Evolutionary conservation across 441 rosid genomes (phyloP).

Genomic region (Jatropha podagrica): DNA sequence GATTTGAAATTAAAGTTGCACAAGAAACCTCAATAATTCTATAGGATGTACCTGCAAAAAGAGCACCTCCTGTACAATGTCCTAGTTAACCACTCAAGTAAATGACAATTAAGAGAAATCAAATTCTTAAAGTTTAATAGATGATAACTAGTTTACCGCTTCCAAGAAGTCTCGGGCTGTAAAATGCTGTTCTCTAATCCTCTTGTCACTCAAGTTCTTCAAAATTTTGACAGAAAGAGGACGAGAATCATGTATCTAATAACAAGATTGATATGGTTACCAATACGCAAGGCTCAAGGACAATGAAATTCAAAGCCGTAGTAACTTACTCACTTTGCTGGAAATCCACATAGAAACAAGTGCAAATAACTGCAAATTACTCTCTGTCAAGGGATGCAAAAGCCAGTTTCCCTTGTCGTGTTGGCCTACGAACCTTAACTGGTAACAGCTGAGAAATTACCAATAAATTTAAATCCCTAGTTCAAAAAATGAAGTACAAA

Average conservation of each 20-base stretch:
- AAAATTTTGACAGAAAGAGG: conserved; percentile 49
- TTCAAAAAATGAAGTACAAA: background rate
- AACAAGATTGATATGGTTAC: conserved; percentile 14
- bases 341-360: conserved; percentile 74
- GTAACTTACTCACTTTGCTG: conserved; percentile 50
- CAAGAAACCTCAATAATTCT: conserved; percentile 9
- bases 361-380: conserved; percentile 73
- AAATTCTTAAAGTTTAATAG: conserved; percentile 1
- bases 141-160: conserved; percentile 49
- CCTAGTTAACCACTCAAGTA: conserved; percentile 17
- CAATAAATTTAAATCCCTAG: background rate
- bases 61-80: conserved; percentile 54
- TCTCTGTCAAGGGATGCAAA: conserved; percentile 53
- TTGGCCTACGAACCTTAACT: conserved; percentile 34
- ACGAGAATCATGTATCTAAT: conserved; percentile 60
- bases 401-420: conserved; percentile 54
- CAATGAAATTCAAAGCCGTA: conserved; percentile 13
- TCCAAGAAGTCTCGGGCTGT: conserved; percentile 61
- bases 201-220: conserved; percentile 52
- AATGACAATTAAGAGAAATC: background rate
- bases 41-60: conserved; percentile 58
- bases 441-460: background rate
- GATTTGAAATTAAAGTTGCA: conserved; percentile 3
- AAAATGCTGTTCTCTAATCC: conserved; percentile 65
- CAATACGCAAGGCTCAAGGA: conserved; percentile 10